phyloP scores from a whole-genome alignment of 495 filamentous ascomycete genomes.

The Penicillium turbatum region DNA sequence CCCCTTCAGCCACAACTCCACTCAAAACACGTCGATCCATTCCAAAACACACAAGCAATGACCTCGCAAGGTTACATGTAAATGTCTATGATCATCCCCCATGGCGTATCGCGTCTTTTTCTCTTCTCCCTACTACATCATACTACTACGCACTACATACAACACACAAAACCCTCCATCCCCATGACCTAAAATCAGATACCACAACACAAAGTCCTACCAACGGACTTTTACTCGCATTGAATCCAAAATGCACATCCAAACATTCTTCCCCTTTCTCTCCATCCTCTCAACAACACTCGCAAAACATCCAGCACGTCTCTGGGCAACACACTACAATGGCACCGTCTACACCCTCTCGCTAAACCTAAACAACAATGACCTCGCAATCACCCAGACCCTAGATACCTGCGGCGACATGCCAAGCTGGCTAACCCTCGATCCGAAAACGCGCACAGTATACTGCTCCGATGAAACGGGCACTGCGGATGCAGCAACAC shows the following conservation, averaged over 20 bases:
- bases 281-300: neutral
- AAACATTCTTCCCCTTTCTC: neutral
- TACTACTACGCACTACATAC: neutral
- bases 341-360: conserved; percentile 54
- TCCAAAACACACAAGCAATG: neutral
- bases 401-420: conserved; percentile 46
- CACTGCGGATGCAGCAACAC: conserved; percentile 17
- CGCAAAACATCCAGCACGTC: conserved; percentile 10
- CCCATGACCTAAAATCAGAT: neutral
- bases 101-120: too few species aligned
- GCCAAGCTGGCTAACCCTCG: conserved; percentile 58
- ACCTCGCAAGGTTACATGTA: neutral
- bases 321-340: conserved; percentile 60
- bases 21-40: conserved; percentile 2
- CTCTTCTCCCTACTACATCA: too few species aligned
- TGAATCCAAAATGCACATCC: conserved; percentile 5
- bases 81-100: too few species aligned
- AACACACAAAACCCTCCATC: too few species aligned
- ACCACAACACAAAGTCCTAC: neutral
- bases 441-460: conserved; percentile 46
- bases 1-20: too few species aligned
- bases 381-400: conserved; percentile 38
- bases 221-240: too few species aligned
- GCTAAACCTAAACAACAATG: conserved; percentile 37
- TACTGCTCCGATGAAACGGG: conserved; percentile 66